Evolutionary conservation across 495 filamentous ascomycete species (phyloP), one percentile per base, ranked within the genome.

Genomic region (Daldinia caldariorum): DNA sequence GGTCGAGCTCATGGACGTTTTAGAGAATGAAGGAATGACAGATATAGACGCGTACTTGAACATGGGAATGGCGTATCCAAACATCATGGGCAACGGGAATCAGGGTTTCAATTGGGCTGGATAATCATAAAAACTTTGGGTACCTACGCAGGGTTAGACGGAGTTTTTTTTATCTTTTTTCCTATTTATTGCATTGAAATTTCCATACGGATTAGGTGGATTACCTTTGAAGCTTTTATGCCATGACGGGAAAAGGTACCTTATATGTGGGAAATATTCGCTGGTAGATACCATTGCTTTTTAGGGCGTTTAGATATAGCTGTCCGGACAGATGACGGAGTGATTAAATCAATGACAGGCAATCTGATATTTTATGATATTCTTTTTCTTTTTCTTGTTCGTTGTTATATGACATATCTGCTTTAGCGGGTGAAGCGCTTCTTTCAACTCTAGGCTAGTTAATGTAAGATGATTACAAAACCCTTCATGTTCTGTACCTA

Each of bases 11-110:
- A 88, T 92, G 88, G 82, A 85, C 34, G 84, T 86, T 39, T 76
- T 92, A 26, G 89, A 90, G 69, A 83, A 86, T 34, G 82, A 90
- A 68, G 89, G 90, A 26, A 82, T 89, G 74, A 84, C 78, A 29
- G 87, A 89, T 62, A 89, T 89, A 61, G 83, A 88, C 66, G 84
- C 83, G 16, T 89, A 86, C 60, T 83, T 91, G 69, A 88, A 84
- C 71, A 73, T 77, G 74, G 76, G 76, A 10, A 63, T 63, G 61
- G 39, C 70, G 37, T 67, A 59, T 64, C 58, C 56, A 12, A 37
- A 63, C 39, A 47, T 67, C 31, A 73, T 77, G 69, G 66, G 61
- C 8, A 69, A 71, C 43, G 37, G 43, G 10, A 56, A 66, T 32
- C 57, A 69, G 61, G 67, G 51, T 9, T 61, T 77, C 49, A 58